A percentile compares a stretch with the other conserved stretches of the same genome.
These are phyloP conservation scores for Tephrocybe sp. DNA, from an alignment of 768 basidiomycete genomes.

Conservation along the genomic window DNA sequence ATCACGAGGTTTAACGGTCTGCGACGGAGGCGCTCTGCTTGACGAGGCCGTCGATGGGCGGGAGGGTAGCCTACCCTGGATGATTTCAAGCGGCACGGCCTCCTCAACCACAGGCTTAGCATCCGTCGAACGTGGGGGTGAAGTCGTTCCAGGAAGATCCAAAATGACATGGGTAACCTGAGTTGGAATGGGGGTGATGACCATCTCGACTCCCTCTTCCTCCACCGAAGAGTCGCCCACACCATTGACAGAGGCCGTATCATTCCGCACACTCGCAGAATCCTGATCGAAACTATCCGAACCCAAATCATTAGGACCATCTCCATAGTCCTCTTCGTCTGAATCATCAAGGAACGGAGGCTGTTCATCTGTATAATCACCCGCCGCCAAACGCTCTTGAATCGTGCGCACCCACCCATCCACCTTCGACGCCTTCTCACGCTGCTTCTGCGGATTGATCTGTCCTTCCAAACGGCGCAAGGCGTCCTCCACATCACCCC, in stretches of 20 bases:
- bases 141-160: slow-evolving; percentile 24
- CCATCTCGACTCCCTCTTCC: slow-evolving; percentile 11
- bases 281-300: slow-evolving; percentile 9
- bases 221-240: neutral
- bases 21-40: slow-evolving; percentile 24
- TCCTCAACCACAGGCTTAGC: slow-evolving; percentile 56
- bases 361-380: slow-evolving; percentile 61
- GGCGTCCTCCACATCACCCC: slow-evolving; percentile 81
- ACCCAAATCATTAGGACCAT: slow-evolving; percentile 9
- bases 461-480: slow-evolving; percentile 80
- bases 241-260: neutral
- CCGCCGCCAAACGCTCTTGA: slow-evolving; percentile 59
- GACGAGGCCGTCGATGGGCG: slow-evolving; percentile 21
- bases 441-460: slow-evolving; percentile 69
- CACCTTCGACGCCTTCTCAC: slow-evolving; percentile 73
- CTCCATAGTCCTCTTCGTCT: slow-evolving; percentile 25
- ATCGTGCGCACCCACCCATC: slow-evolving; percentile 80
- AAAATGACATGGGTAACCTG: slow-evolving; percentile 26
- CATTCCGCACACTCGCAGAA: slow-evolving; percentile 7
- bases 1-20: slow-evolving; percentile 30
- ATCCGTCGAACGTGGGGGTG: slow-evolving; percentile 32
- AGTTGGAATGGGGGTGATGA: slow-evolving; percentile 32
- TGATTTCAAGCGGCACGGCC: slow-evolving; percentile 63
- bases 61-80: slow-evolving; percentile 52
- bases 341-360: slow-evolving; percentile 52